Evolutionary conservation across 1,139 yeast genomes (phyloP).

Genomic region (Groenewaldozyma auringiensis): DNA sequence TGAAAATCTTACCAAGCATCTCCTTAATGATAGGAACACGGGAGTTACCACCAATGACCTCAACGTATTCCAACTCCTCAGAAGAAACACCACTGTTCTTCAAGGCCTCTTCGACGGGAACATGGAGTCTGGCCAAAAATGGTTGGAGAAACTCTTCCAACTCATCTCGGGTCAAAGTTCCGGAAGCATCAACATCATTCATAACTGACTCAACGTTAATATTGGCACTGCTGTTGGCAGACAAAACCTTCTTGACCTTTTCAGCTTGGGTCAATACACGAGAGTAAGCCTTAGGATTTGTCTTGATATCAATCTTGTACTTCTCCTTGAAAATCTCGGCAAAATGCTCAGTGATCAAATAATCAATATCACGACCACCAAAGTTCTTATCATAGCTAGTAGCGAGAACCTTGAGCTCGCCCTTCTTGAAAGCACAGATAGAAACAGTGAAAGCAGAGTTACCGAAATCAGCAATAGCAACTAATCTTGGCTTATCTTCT

Average conservation of each 20-base stretch:
- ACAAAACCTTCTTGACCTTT: conserved; percentile 87
- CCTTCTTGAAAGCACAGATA: conserved; percentile 87
- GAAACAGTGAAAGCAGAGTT: conserved; percentile 92
- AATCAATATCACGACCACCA: conserved; percentile 97
- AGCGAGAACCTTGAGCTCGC: conserved; percentile 89
- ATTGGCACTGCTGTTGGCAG: conserved; percentile 94
- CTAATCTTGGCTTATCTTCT: conserved; percentile 82
- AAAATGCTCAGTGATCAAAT: conserved; percentile 88
- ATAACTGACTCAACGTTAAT: conserved; percentile 92
- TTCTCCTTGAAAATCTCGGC: conserved; percentile 86
- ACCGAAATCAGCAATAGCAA: conserved; percentile 94
- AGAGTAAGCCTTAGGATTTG: conserved; percentile 91
- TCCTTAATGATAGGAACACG: conserved; percentile 93
- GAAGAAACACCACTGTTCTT: conserved; percentile 65
- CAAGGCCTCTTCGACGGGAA: conserved; percentile 77
- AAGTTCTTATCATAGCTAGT: conserved; percentile 92
- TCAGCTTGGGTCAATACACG: conserved; percentile 90
- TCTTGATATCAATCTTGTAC: conserved; percentile 86
- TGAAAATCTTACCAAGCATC: conserved; percentile 70
- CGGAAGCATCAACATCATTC: conserved; percentile 94
- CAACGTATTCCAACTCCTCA: conserved; percentile 80
- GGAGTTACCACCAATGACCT: conserved; percentile 96
- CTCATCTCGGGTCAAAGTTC: conserved; percentile 84
- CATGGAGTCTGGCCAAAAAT: conserved; percentile 62
- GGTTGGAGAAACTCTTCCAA: conserved; percentile 86